Base-by-base conservation (phyloP, 139 green algal species). In the Micractinium sp. region DNA sequence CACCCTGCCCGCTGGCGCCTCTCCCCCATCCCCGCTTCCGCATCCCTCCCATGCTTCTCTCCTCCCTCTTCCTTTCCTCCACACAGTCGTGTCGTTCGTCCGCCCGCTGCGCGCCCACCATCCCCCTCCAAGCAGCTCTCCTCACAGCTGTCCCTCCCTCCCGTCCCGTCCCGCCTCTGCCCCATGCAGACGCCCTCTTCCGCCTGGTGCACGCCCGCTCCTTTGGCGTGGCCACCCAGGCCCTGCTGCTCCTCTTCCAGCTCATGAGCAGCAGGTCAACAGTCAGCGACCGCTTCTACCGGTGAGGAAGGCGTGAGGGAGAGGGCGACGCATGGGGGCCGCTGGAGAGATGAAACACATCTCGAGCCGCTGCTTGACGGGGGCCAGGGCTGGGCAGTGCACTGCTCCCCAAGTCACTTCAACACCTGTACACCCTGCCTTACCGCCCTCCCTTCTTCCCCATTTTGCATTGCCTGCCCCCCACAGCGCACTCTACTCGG, bases 191-290 rank as follows among this genome's bases (percentile, higher is more conserved):
- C 53, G 85, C 94, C 41, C 94, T 99, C 31, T 99, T 99, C 95
- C 90, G 91, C 29, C 94, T 99, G 53, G 94, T 97, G 36, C 97
- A 99, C 91, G 94, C 92, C 1, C 94, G 94, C 36, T 96, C 95
- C 73, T 95, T 99, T 81, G 94, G 93, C 1, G 94, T 97, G 18
- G 93, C 92, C 23, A 94, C 98, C 63, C 97, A 99, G 93, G 94
- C 97, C 29, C 95, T 99, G 85, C 92, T 96, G 91, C 95, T 99
- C 66, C 93, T 99, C 36, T 95, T 96, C 87, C 97, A 99, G 94
- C 93, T 99, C 2, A 94, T 97, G 90, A 87, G 87, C 23, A 73
- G 87, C 19, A 87, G 93, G 23, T 90, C 87, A 41, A 92, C 97
- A 3, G 87, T 97, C 19, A 94, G 75, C 2, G 97, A 98, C 92